Evolutionary conservation across 176 grass and related monocot genomes (phyloP).

Genomic region (Oryza meyeriana): DNA sequence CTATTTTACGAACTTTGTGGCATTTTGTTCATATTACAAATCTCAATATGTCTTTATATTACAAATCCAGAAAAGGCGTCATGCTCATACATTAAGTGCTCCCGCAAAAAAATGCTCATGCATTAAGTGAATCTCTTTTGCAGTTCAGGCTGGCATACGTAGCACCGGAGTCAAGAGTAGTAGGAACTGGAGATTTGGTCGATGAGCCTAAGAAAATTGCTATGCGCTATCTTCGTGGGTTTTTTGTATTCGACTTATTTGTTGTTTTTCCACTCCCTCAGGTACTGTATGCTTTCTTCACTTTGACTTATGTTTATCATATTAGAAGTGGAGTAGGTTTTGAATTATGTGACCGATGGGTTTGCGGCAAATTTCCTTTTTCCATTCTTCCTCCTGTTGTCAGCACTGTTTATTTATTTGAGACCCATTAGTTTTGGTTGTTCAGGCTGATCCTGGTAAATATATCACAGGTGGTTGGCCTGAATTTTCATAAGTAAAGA

Average conservation of each 20-base stretch:
- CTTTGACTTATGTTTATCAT: neutral
- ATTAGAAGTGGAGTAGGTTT: neutral
- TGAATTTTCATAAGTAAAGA: neutral
- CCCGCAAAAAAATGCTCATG: neutral
- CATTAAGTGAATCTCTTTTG: slow-evolving; percentile 1
- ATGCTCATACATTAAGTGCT: neutral
- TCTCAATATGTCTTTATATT: neutral
- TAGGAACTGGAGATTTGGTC: slow-evolving; percentile 80
- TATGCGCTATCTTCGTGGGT: slow-evolving; percentile 63
- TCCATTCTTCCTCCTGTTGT: neutral
- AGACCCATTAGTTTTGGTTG: neutral
- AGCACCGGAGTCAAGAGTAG: slow-evolving; percentile 77
- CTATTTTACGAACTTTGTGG: neutral
- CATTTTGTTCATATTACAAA: neutral
- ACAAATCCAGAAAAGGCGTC: neutral
- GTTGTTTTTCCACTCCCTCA: slow-evolving; percentile 79
- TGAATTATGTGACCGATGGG: neutral
- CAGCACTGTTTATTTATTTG: neutral
- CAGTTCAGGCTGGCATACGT: slow-evolving; percentile 90
- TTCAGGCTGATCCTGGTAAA: neutral
- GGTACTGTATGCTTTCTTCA: slow-evolving; percentile 41
- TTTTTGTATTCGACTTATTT: slow-evolving; percentile 64
- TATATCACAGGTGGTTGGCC: neutral
- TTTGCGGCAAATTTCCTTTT: neutral
- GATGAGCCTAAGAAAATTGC: slow-evolving; percentile 72